Evolutionary conservation across 208 protist species (phyloP).

Genomic region (Porcisia deanei): DNA sequence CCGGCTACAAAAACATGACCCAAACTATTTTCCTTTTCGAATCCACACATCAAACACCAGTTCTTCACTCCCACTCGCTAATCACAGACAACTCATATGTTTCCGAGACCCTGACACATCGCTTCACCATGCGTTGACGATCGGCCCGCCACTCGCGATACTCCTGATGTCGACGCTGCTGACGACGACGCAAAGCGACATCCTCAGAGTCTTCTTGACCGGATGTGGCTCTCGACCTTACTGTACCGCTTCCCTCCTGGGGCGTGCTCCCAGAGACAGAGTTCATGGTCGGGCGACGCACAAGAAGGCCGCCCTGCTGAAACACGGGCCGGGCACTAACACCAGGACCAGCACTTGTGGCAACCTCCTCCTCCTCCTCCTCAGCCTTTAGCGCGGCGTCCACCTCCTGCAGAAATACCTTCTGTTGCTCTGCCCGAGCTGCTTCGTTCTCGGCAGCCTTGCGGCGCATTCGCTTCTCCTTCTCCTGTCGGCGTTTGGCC

Average conservation of each 20-base stretch:
- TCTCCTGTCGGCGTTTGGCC: slow-evolving; percentile 18
- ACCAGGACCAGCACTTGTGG: not conserved
- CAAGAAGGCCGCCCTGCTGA: not conserved
- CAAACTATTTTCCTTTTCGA: not conserved
- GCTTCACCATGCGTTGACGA: slow-evolving; percentile 20
- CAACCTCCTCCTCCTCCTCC: slow-evolving; percentile 9
- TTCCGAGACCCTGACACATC: slow-evolving; percentile 3
- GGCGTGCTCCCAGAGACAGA: not conserved
- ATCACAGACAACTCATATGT: not conserved
- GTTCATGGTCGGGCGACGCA: slow-evolving; percentile 3
- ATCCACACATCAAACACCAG: not conserved
- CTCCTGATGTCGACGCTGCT: slow-evolving; percentile 11
- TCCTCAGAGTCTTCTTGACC: slow-evolving; percentile 21
- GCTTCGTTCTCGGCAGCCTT: slow-evolving; percentile 38
- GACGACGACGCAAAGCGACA: slow-evolving; percentile 16
- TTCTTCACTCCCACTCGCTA: slow-evolving; percentile 13
- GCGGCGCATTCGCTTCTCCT: slow-evolving; percentile 27
- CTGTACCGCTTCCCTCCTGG: too few relatives aligned
- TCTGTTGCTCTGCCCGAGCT: slow-evolving; percentile 19
- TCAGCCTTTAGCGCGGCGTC: slow-evolving; percentile 15
- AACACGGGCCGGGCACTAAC: not conserved
- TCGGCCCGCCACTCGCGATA: slow-evolving; percentile 28
- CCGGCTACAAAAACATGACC: not conserved
- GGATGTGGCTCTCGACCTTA: not conserved
- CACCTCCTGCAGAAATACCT: slow-evolving; percentile 30